Percentiles rank a stretch among this genome's conserved stretches.
Evolutionary conservation across 1,139 yeast species (phyloP).

Genomic region (Yamadazyma spencermartinsiae): DNA sequence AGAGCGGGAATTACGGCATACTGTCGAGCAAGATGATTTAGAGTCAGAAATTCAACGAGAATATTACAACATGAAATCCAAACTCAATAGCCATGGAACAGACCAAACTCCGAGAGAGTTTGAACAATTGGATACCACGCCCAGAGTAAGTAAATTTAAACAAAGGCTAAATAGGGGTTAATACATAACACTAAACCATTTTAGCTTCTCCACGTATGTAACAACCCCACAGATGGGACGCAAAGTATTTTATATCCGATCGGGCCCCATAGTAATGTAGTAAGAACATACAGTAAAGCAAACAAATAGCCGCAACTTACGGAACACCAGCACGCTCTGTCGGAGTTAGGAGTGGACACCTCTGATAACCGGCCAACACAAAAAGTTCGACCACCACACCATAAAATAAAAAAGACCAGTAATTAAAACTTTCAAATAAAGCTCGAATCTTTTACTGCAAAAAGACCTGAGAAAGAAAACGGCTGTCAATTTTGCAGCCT

Average conservation of each 20-base stretch:
- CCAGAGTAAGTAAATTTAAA: conserved; percentile 16
- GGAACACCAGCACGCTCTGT: no score
- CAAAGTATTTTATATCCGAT: not conserved
- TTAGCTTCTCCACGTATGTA: not conserved
- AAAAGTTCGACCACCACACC: not conserved
- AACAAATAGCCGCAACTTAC: conserved; percentile 1
- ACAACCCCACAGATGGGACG: conserved; percentile 1
- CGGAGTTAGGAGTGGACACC: conserved; percentile 1
- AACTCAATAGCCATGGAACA: conserved; percentile 5
- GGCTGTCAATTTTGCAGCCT: conserved; percentile 2
- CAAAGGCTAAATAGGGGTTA: conserved; percentile 12
- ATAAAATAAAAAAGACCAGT: conserved; percentile 1
- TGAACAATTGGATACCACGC: conserved; percentile 9
- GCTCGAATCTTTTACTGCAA: conserved; percentile 1
- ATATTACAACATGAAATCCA: conserved; percentile 15
- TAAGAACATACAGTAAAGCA: not conserved
- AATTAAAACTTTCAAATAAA: not conserved
- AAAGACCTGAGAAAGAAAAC: not conserved
- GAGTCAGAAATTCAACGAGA: conserved; percentile 14
- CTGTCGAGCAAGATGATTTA: conserved; percentile 12
- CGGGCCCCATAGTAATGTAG: not conserved
- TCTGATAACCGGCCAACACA: not conserved
- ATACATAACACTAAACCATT: not conserved
- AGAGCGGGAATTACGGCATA: conserved; percentile 19
- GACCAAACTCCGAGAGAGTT: conserved; percentile 1